Evolutionary conservation across 192 early-diverging fungal species (phyloP).

Genomic region (Allomyces arbusculus): DNA sequence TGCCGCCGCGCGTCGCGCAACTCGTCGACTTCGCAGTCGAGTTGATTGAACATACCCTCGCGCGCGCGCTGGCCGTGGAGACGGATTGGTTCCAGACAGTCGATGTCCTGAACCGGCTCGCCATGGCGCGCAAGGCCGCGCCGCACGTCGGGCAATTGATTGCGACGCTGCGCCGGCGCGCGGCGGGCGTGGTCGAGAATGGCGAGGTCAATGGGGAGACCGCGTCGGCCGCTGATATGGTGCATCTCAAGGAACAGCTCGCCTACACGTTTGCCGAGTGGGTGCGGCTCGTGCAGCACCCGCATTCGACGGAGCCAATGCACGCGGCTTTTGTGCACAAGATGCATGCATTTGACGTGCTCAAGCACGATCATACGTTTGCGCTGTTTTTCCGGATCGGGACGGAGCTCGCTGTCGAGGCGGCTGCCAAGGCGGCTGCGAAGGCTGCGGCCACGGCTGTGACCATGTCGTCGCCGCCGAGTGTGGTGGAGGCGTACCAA

Average conservation of each 20-base stretch:
- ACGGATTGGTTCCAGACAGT: slow-evolving; percentile 39
- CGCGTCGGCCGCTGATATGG: slow-evolving; percentile 27
- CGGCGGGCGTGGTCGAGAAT: too few species aligned
- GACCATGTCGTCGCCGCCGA: not conserved
- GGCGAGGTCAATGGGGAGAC: slow-evolving; percentile 7
- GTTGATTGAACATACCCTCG: slow-evolving; percentile 43
- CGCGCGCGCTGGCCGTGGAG: slow-evolving; percentile 7
- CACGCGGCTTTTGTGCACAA: slow-evolving; percentile 31
- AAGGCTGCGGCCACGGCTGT: slow-evolving; percentile 16
- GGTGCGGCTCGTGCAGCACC: slow-evolving; percentile 52
- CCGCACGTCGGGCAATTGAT: too few species aligned
- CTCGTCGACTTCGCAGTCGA: slow-evolving; percentile 55
- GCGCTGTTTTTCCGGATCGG: slow-evolving; percentile 81
- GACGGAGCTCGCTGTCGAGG: slow-evolving; percentile 62
- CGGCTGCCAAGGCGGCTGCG: slow-evolving; percentile 4
- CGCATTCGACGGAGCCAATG: slow-evolving; percentile 46
- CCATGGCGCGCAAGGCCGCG: slow-evolving; percentile 37
- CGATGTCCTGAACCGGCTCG: slow-evolving; percentile 47
- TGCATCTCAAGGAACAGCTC: slow-evolving; percentile 34
- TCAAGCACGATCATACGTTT: slow-evolving; percentile 51
- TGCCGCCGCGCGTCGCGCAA: too few species aligned
- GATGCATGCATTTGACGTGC: slow-evolving; percentile 53
- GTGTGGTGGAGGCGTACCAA: slow-evolving; percentile 28
- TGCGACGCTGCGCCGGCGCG: too few species aligned
- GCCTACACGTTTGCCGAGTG: slow-evolving; percentile 55